A percentile compares a stretch with the other conserved stretches of the same genome.
These are phyloP conservation scores for Pseudogymnoascus sp. DNA, from an alignment of 2,329 filamentous ascomycete genomes.

Conservation along the genomic window DNA sequence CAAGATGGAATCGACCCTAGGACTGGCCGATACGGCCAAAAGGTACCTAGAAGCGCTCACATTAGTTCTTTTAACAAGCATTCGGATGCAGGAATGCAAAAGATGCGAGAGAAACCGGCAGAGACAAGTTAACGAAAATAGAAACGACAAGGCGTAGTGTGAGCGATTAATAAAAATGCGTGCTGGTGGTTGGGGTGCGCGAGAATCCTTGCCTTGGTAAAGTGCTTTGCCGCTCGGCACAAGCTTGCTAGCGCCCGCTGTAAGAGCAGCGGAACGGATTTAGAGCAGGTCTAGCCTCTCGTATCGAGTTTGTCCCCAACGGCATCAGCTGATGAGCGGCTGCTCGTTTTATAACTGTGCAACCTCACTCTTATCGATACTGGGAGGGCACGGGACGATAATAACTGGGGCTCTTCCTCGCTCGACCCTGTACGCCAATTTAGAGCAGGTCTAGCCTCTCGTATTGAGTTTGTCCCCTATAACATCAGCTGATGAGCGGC, in stretches of 20 bases:
- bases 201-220: not conserved
- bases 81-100: too few relatives aligned
- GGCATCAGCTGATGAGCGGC: not conserved
- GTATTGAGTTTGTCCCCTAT: not conserved
- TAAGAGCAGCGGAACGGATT: not conserved
- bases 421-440: not conserved
- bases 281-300: not conserved
- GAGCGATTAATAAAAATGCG: not conserved
- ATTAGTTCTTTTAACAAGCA: not conserved
- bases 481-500: not conserved
- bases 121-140: not conserved
- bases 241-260: not conserved
- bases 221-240: not conserved
- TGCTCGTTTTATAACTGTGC: not conserved
- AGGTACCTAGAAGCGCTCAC: not conserved
- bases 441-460: not conserved
- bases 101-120: too few relatives aligned
- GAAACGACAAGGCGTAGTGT: not conserved
- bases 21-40: not conserved
- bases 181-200: not conserved
- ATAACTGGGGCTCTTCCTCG: too few relatives aligned
- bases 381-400: not conserved
- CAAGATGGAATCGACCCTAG: not conserved
- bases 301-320: not conserved
- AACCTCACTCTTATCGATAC: not conserved